Conservation (phyloP, 192 early-diverging fungal species). For the Entomortierella chlamydospora region DNA sequence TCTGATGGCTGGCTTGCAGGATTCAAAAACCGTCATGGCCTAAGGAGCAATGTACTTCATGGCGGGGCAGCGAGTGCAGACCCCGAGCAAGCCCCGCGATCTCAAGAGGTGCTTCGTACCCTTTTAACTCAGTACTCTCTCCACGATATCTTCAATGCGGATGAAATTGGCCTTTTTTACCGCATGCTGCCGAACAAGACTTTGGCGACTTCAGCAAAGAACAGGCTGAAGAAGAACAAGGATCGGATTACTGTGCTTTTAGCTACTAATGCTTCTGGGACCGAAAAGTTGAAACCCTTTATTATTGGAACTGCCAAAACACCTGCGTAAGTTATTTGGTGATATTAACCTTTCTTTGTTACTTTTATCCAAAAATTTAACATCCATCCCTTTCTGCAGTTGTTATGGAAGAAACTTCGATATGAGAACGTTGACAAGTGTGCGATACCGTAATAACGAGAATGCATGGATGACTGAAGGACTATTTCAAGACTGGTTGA, state of each 20-base stretch:
- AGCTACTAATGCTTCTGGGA: no score
- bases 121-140: neutral
- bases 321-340: no score
- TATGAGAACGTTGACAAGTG: neutral
- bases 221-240: no score
- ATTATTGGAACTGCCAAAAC: no score
- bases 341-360: no score
- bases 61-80: neutral
- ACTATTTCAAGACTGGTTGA: neutral
- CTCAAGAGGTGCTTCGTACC: neutral
- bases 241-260: no score
- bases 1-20: no score
- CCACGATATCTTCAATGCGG: neutral
- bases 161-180: neutral
- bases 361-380: no score
- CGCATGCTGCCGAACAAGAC: slow-evolving; percentile 3
- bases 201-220: neutral
- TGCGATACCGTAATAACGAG: neutral
- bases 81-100: neutral
- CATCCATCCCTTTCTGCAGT: neutral
- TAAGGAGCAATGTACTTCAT: neutral
- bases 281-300: no score
- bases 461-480: neutral
- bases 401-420: neutral
- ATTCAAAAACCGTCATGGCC: neutral